phyloP scores from a whole-genome alignment of 345 rosid species.

The Salix exigua region DNA sequence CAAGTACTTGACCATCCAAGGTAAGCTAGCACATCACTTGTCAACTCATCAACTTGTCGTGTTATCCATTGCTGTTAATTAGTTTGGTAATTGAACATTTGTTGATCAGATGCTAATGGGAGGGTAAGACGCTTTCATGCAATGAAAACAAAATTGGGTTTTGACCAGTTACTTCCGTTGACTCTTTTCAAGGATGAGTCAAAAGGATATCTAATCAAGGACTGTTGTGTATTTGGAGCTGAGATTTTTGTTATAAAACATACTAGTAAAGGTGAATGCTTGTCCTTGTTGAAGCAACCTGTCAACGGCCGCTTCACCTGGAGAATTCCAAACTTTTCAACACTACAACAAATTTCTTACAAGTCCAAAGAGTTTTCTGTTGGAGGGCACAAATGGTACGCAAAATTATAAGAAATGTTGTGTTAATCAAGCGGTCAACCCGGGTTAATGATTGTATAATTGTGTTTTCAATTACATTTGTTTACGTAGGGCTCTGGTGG shows the following conservation, averaged over 20 bases:
- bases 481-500: not conserved
- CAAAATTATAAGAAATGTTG: not conserved
- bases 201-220: slow-evolving; percentile 6
- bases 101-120: not conserved
- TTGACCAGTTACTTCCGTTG: not conserved
- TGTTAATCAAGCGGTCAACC: not conserved
- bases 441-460: not conserved
- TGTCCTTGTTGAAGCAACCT: not conserved
- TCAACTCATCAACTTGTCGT: not conserved
- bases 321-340: not conserved
- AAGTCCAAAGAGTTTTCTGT: not conserved
- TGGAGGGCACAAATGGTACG: slow-evolving; percentile 8
- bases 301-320: not conserved
- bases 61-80: not conserved
- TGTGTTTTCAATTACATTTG: not conserved
- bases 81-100: not conserved
- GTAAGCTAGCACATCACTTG: not conserved
- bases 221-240: slow-evolving; percentile 16
- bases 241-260: slow-evolving; percentile 3
- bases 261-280: not conserved
- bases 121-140: not conserved
- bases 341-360: too few species aligned
- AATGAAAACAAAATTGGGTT: not conserved
- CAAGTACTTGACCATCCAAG: slow-evolving; percentile 4
- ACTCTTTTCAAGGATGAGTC: not conserved